Conservation (phyloP, 345 rosid species). For the Clausena lansium region DNA sequence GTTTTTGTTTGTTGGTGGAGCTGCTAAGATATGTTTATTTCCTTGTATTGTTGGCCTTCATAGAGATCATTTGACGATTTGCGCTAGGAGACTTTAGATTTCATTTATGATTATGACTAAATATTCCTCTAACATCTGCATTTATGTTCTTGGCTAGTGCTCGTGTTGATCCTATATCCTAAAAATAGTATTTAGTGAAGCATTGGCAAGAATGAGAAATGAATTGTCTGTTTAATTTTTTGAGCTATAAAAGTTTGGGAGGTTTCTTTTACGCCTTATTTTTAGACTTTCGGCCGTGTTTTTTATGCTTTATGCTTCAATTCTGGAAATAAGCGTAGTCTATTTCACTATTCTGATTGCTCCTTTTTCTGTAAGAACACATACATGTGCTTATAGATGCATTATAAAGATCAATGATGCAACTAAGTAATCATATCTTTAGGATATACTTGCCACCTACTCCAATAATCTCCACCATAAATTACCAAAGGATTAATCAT, state of each 20-base stretch:
- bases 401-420: background rate
- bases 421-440: background rate
- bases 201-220: conserved; percentile 1
- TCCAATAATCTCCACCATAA: background rate
- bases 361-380: background rate
- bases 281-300: background rate
- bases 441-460: background rate
- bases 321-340: background rate
- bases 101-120: background rate
- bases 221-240: background rate
- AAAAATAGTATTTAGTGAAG: background rate
- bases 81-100: background rate
- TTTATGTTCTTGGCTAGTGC: background rate
- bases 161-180: background rate
- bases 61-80: background rate
- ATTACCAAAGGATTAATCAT: background rate
- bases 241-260: background rate
- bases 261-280: background rate
- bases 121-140: background rate
- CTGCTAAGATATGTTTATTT: background rate
- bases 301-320: background rate
- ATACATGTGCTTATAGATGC: background rate
- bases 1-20: background rate
- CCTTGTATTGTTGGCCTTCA: background rate
- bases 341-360: background rate